Evolutionary conservation across 495 filamentous ascomycete genomes (phyloP), one percentile per base, ranked within the genome.

Genomic region (Neurospora sp.): DNA sequence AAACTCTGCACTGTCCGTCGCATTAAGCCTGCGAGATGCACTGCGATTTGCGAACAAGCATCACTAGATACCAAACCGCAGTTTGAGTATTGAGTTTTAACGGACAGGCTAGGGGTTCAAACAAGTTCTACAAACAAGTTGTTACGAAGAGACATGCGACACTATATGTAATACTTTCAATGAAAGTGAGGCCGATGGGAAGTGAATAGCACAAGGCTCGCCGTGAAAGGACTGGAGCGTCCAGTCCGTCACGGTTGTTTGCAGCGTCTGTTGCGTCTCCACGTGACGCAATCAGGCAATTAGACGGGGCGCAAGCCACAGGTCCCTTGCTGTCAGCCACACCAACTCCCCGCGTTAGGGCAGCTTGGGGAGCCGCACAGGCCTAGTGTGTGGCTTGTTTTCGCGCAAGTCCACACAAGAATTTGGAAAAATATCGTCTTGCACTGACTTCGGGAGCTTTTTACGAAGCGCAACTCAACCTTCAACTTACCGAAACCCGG

Each of bases 341-440:
- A 75, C 46, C 9, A 9, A 3, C 73, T 77, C 74, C 74, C 73
- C 74, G 73, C 77, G 76, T 81, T 81, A 81, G 79, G 79, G 79
- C 79, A 81, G 22, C 71, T 69, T 48, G 53, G 27, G 9, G 11
- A 73, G 73, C 72, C 74, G 73, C 79, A 78, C 53, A 65, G 53
- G 46, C 74, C 69, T 70, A 72, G 68, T 12, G 68, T 75, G 78
- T 81, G 77, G 79, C 77, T 78, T 14, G 48, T 42, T 74, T 65
- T 65, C 53, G 53, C 53, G 53, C 53, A 69, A 75, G 59, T 80
- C 78, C 79, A 81, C 79, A 81, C 78, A 81, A 76, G 80, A 79
- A 79, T 79, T 80, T 81, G 71, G 75, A 79, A 79, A 81, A 80
- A 76, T 81, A 80, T 77, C 77, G 71, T 76, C 75, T 71, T 65